Percentiles rank a stretch among this genome's conserved stretches.
Conservation (phyloP, 139 green algal species). For the Chlorella sp. region DNA sequence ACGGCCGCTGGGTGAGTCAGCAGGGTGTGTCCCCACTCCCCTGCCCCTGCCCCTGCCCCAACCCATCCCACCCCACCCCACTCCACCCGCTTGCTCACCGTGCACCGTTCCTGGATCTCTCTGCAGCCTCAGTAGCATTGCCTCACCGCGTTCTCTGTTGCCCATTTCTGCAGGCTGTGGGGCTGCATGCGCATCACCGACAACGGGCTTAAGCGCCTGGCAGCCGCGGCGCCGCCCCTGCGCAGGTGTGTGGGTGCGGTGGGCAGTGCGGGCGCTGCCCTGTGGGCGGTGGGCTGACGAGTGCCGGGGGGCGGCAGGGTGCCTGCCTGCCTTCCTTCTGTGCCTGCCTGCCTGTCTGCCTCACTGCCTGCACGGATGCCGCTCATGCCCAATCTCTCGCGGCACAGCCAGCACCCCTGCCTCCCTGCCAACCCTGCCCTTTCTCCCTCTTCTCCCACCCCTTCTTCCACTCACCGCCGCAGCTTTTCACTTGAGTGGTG, state of each 20-base stretch:
- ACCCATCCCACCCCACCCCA: neutral
- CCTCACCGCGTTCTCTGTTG: too few species aligned
- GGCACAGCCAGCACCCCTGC: too few species aligned
- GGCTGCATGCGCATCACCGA: conserved; percentile 20
- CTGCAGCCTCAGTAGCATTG: neutral
- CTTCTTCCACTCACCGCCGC: neutral
- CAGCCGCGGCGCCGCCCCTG: neutral
- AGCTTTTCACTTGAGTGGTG: conserved; percentile 11
- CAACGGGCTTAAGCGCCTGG: neutral
- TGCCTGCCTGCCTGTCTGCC: too few species aligned
- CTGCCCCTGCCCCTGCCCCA: too few species aligned
- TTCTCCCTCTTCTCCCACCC: neutral
- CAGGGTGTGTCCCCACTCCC: too few species aligned
- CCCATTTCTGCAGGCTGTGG: neutral
- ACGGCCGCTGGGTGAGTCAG: too few species aligned
- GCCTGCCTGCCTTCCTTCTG: neutral
- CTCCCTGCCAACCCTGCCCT: too few species aligned
- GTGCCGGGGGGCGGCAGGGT: neutral
- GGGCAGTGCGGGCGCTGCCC: too few species aligned
- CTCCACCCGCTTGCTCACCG: too few species aligned
- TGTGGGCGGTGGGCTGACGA: too few species aligned
- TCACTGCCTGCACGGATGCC: too few species aligned
- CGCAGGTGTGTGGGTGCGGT: neutral
- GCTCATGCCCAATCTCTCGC: too few species aligned
- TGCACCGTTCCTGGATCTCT: neutral